phyloP scores from a whole-genome alignment of 257 asterid species.

The Ballota nigra region DNA sequence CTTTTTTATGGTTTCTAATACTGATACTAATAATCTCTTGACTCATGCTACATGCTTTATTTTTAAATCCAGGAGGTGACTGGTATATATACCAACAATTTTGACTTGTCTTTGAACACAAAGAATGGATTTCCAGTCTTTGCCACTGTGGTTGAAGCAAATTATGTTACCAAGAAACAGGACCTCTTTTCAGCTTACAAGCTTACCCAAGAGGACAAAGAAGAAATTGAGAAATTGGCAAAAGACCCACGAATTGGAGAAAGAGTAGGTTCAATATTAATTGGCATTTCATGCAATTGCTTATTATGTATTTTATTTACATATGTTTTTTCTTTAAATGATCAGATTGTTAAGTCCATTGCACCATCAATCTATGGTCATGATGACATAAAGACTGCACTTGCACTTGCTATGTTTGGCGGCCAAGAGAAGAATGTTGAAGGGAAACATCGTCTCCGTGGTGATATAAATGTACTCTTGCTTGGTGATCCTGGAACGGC shows the following conservation, averaged over 20 bases:
- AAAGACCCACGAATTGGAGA: slow-evolving; percentile 98
- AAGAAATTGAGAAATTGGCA: slow-evolving; percentile 89
- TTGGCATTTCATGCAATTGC: neutral
- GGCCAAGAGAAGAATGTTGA: slow-evolving; percentile 96
- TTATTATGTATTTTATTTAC: neutral
- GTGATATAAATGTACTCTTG: slow-evolving; percentile 92
- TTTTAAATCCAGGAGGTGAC: slow-evolving; percentile 80
- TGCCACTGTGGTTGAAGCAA: slow-evolving; percentile 99
- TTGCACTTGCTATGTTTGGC: slow-evolving; percentile 98
- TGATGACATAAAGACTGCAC: slow-evolving; percentile 93
- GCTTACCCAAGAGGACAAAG: slow-evolving; percentile 97
- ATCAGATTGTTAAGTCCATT: slow-evolving; percentile 82
- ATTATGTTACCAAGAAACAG: slow-evolving; percentile 87
- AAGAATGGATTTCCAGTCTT: slow-evolving; percentile 99
- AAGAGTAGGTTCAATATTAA: slow-evolving; percentile 48
- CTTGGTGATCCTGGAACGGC: slow-evolving; percentile 99
- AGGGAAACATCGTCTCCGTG: slow-evolving; percentile 91
- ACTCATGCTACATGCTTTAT: slow-evolving; percentile 11
- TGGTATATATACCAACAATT: slow-evolving; percentile 93
- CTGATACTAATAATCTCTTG: slow-evolving; percentile 9
- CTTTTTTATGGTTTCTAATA: neutral
- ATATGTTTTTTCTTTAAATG: neutral
- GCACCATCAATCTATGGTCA: slow-evolving; percentile 98
- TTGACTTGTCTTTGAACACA: slow-evolving; percentile 91
- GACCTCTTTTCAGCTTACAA: slow-evolving; percentile 97